Conservation (phyloP, 1,139 yeast genomes). For the Debaryomycetaceae sp. region DNA sequence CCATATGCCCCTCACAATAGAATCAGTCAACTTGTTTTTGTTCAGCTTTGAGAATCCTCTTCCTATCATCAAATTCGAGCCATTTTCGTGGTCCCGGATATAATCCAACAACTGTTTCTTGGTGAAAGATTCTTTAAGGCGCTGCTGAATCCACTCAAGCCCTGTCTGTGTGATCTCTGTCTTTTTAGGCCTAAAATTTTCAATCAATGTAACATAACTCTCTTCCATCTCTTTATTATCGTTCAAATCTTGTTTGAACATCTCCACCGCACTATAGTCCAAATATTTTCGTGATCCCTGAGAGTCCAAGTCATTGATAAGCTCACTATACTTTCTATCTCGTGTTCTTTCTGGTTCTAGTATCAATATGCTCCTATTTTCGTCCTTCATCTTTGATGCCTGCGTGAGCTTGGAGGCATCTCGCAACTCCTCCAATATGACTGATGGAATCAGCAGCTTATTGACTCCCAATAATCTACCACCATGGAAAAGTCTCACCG, state of each 20-base stretch:
- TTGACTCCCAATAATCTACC: background rate
- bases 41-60: slow-evolving; percentile 9
- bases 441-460: slow-evolving; percentile 4
- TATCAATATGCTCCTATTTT: slow-evolving; percentile 11
- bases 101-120: slow-evolving; percentile 19
- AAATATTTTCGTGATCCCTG: background rate
- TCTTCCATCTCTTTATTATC: background rate
- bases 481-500: background rate
- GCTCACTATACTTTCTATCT: slow-evolving; percentile 7
- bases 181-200: slow-evolving; percentile 10
- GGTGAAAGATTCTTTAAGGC: slow-evolving; percentile 16
- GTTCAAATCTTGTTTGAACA: background rate
- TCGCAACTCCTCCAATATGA: slow-evolving; percentile 15
- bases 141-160: slow-evolving; percentile 8
- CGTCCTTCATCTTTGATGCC: slow-evolving; percentile 5
- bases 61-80: slow-evolving; percentile 1
- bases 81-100: slow-evolving; percentile 10
- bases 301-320: slow-evolving; percentile 7
- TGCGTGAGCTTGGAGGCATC: slow-evolving; percentile 10
- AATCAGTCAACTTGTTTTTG: slow-evolving; percentile 13
- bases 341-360: slow-evolving; percentile 14
- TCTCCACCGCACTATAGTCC: background rate
- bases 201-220: slow-evolving; percentile 9
- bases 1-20: slow-evolving; percentile 41
- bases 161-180: slow-evolving; percentile 8